A percentile compares a stretch with the other conserved stretches of the same genome.
Evolutionary conservation across 371 early-diverging fungal genomes (phyloP).

Genomic region (Phascolomyces articulosus): DNA sequence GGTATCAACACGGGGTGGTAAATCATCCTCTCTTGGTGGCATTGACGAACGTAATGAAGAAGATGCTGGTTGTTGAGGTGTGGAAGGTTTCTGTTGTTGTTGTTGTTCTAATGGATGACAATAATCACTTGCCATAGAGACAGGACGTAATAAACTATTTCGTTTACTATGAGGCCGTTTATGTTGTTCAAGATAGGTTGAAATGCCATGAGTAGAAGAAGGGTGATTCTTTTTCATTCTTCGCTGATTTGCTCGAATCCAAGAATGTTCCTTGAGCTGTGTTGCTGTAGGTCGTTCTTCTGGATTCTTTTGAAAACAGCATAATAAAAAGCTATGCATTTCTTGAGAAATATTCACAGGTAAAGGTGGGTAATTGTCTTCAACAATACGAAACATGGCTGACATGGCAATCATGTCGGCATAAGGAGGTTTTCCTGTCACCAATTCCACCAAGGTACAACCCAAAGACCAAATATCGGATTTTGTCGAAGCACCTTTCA

Average conservation of each 20-base stretch:
- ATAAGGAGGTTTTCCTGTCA: conserved; percentile 91
- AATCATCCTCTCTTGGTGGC: background rate
- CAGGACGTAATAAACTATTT: background rate
- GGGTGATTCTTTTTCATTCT: conserved; percentile 14
- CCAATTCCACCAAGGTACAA: conserved; percentile 86
- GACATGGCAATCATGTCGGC: conserved; percentile 79
- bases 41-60: background rate
- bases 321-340: conserved; percentile 70
- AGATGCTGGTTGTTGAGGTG: background rate
- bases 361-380: conserved; percentile 83
- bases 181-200: conserved; percentile 9
- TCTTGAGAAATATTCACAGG: conserved; percentile 81
- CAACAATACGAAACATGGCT: conserved; percentile 88
- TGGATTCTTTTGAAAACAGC: conserved; percentile 85
- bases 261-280: conserved; percentile 70
- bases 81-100: conserved; percentile 1
- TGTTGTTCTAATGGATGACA: conserved; percentile 12
- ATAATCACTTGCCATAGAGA: conserved; percentile 1
- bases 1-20: background rate
- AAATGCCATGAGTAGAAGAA: conserved; percentile 5
- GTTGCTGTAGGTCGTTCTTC: conserved; percentile 68
- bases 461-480: conserved; percentile 95
- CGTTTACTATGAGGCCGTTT: conserved; percentile 1
- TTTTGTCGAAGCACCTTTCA: conserved; percentile 79
- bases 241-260: conserved; percentile 61